Evolutionary conservation across 2,329 filamentous ascomycete genomes (phyloP), one percentile per base, ranked within the genome.

Genomic region (Hypoxylon sp.): DNA sequence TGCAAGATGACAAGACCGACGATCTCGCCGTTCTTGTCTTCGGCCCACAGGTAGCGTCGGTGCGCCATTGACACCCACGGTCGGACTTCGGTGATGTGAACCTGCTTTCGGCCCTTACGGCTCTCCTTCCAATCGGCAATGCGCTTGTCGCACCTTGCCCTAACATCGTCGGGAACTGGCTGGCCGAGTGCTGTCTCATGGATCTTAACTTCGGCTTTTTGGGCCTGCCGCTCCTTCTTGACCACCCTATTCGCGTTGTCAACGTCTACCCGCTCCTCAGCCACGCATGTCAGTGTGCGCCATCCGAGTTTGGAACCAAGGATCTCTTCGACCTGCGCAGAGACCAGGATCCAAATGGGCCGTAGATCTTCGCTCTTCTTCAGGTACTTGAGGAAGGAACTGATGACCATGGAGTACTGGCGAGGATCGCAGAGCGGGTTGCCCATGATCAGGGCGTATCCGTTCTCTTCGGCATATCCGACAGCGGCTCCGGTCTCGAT

Each of bases 311-410:
- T 91, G 62, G 89, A 87, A 20, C 92, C 94, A 2, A 98, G 88
- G 11, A 96, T 90, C 72, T 92, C 90, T 78, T 97, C 93, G 2
- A 93, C 87, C 0, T 91, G 86, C n/a, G 85, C 83, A 7, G 93
- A 93, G n/a, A 93, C 92, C 10, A 98, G 88, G 76, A 98, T 88
- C 95, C 95, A 98, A 42, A 98, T 86, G 0, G 94, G 94, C 67
- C 94, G 94, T 56, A 95, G 86, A 48, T 83, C 82, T 20, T 85
- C 80, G 67, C 93, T 90, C 63, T 91, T 89, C 73, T 90, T 90
- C 72, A 97, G 84, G 80, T 89, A 93, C 61, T 90, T 88, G 65
- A 97, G 84, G 78, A 95, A 98, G 0, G 88, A 89, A 8, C 87
- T 84, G 73, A 95, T 90, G 3, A 95, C 90, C 73, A 91, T 89